Percentiles rank a stretch among this genome's conserved stretches.
These are phyloP conservation scores for Saccharum spontaneum DNA, from an alignment of 176 grass and related monocot genomes.

Conservation along the genomic window DNA sequence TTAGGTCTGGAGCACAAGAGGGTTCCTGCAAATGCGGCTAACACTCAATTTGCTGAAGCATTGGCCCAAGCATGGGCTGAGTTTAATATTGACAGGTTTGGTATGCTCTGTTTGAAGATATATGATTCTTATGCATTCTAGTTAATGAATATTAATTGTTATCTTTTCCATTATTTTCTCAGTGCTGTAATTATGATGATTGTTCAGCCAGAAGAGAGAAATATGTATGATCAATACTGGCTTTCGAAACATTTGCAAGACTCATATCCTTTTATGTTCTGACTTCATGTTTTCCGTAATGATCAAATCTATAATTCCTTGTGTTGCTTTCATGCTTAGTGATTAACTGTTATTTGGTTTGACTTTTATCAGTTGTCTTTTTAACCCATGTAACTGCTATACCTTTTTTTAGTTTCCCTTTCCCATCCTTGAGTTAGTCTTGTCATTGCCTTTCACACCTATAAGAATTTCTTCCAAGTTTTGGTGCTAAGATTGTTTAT, in stretches of 20 bases:
- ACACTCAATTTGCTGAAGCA: constrained; percentile 58
- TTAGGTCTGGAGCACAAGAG: constrained; percentile 62
- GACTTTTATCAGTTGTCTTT: background rate
- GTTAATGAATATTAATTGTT: constrained; percentile 17
- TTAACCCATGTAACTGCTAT: background rate
- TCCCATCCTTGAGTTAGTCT: constrained; percentile 20
- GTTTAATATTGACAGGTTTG: constrained; percentile 72
- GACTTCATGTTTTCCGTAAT: background rate
- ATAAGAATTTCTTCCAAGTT: background rate
- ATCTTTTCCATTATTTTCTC: constrained; percentile 29
- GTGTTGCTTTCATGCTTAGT: background rate
- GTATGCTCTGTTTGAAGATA: constrained; percentile 30
- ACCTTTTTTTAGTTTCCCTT: background rate
- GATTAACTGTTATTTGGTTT: background rate
- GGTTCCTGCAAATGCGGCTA: constrained; percentile 75
- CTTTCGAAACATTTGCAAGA: constrained; percentile 68
- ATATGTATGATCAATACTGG: constrained; percentile 99
- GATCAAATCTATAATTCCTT: background rate
- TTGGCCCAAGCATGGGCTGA: constrained; percentile 77
- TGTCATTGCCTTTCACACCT: background rate
- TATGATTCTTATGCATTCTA: constrained; percentile 10
- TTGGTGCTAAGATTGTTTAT: background rate
- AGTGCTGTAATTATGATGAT: constrained; percentile 92
- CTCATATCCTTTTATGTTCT: constrained; percentile 77
- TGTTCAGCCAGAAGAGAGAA: constrained; percentile 91